Conservation (phyloP, 2,329 filamentous ascomycete species). For the Colletotrichum echinochloae region DNA sequence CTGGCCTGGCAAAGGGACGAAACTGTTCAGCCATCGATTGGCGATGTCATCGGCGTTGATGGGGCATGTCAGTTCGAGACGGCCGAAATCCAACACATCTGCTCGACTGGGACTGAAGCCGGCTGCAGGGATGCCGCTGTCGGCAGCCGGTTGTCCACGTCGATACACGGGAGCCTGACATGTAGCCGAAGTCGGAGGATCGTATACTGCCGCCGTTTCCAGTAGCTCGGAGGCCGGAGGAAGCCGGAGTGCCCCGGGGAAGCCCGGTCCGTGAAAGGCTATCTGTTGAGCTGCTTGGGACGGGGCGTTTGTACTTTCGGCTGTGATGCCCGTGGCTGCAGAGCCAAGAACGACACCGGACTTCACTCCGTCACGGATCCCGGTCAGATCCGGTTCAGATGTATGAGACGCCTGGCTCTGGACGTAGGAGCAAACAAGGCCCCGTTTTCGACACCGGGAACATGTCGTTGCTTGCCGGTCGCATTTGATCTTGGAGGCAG, state of each 20-base stretch:
- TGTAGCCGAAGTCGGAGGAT: background rate
- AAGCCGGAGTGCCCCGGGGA: background rate
- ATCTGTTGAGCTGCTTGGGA: background rate
- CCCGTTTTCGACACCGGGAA: slow-evolving; percentile 48
- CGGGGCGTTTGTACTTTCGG: background rate
- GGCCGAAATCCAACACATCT: slow-evolving; percentile 49
- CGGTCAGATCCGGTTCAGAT: background rate
- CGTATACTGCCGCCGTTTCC: background rate
- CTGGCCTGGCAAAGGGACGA: slow-evolving; percentile 58
- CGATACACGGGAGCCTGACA: background rate
- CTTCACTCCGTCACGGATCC: background rate
- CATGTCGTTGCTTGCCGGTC: slow-evolving; percentile 51
- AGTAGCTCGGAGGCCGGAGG: background rate
- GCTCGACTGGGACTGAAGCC: background rate
- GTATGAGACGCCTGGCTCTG: slow-evolving; percentile 7
- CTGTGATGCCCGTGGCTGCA: no score
- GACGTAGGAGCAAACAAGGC: slow-evolving; percentile 49
- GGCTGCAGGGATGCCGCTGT: background rate
- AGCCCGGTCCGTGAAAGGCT: background rate
- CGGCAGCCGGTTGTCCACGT: background rate
- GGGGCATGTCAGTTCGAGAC: slow-evolving; percentile 55
- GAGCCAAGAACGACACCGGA: background rate
- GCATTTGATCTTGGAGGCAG: slow-evolving; percentile 54
- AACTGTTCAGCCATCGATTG: slow-evolving; percentile 62
- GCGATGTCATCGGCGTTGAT: slow-evolving; percentile 60